Base-by-base conservation (phyloP, 495 filamentous ascomycete species). In the Parmelia sp. region DNA sequence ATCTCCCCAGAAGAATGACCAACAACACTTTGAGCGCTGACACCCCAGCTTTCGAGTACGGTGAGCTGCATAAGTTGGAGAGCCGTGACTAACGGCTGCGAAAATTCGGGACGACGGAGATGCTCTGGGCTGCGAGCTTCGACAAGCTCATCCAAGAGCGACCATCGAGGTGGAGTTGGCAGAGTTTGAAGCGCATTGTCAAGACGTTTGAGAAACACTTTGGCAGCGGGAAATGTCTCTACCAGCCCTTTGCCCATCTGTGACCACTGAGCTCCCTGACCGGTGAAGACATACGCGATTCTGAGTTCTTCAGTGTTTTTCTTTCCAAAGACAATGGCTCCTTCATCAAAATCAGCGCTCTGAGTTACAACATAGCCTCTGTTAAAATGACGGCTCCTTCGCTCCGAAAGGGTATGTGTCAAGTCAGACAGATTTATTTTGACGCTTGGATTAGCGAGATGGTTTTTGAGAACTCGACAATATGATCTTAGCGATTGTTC, bases 1-100 rank as follows among this genome's bases (percentile, higher is more conserved):
- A 89, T 86, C 70, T 89, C 86, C 21, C 42, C 86, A 1, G 79
- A 83, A 0, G 85, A 87, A 70, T 89, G 86, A 6, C 86, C 86
- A 11, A 83, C 67, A 5, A 83, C 80, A 0, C 76, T 74, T 19
- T 71, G 59, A 17, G 83, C 79, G 0, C 36, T 37, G 19, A 86
- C 69, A 3, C 75, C 76, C 53, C 81, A 73, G 12, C 70, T 71
- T 29, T 56, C 62, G 0, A 86, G 67, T 3, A 81, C 63, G 35
- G 82, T 72, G 0, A 86, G 62, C 0, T 75, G 60, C 5, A 62
- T 80, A 17, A 87, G 72, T 66, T 87, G 84, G 0, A 87, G 45
- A 0, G 83, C 83, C 0, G 74, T 78, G 21, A n/a, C 14, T 4
- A 71, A 14, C 12, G 73, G 71, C 60, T 76, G 75, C 11, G 68